Conservation (phyloP, 306 rosid species). For the Alnus glutinosa region DNA sequence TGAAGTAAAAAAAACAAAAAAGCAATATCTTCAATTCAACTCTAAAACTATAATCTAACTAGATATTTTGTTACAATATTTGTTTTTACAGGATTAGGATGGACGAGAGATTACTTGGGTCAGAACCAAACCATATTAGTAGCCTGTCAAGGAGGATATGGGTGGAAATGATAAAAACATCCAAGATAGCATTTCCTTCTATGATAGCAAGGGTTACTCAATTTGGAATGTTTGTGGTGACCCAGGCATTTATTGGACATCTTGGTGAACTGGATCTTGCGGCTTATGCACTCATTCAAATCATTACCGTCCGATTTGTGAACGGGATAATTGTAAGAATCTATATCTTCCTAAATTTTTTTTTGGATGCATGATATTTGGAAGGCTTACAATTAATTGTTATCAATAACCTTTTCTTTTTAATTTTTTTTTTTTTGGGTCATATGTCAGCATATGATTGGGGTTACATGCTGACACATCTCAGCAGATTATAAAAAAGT, state of each 20-base stretch:
- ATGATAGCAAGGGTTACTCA: conserved; percentile 48
- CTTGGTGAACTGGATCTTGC: conserved; percentile 49
- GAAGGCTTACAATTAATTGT: not conserved
- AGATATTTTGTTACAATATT: not conserved
- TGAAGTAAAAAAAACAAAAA: no score
- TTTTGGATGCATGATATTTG: not conserved
- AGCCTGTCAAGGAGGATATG: conserved; percentile 35
- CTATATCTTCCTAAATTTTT: not conserved
- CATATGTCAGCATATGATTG: no score
- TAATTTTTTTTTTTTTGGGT: no score
- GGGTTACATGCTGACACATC: no score
- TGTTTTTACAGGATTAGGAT: not conserved
- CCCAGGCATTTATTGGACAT: conserved; percentile 62
- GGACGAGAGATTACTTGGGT: conserved; percentile 17
- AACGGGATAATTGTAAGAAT: conserved; percentile 49
- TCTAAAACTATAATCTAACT: not conserved
- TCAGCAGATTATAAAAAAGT: no score
- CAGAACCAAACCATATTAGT: conserved; percentile 9
- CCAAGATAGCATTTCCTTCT: conserved; percentile 59
- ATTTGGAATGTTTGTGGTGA: conserved; percentile 51
- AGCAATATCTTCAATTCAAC: not conserved
- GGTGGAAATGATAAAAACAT: conserved; percentile 42
- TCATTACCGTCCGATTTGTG: conserved; percentile 49
- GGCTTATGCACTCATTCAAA: conserved; percentile 54
- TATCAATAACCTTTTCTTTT: not conserved